Base-by-base conservation (phyloP, 2,329 filamentous ascomycete species). In the Dothistroma pini region DNA sequence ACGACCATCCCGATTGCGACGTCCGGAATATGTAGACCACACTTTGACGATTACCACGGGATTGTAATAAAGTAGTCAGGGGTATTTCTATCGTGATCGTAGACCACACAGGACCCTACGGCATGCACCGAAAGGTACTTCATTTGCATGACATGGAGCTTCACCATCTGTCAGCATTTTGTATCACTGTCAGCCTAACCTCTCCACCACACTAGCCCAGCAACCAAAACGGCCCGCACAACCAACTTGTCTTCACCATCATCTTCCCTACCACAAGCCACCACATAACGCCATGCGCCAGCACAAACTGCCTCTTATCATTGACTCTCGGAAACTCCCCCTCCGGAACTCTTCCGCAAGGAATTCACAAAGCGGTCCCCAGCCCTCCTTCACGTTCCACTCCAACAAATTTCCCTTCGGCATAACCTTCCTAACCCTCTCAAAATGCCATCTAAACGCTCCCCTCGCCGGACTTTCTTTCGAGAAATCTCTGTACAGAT, bases 331-430 rank as follows among this genome's bases (percentile, higher is more conserved):
- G 72, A 51, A 70, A 69, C 2, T 59, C 54, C 9, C 59, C 62
- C 3, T 63, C 54, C n/a, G 70, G 70, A 2, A 69, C 57, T 62
- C 32, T 9, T 62, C 57, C 0, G 58, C 65, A n/a, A 75, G 62
- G 41, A 73, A 74, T 4, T 63, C 51, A 60, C 71, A 73, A 12
- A 74, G 55, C 12, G 68, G 68, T 34, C 55, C 64, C 72, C 72
- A 75, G 2, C 68, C 69, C 54, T 68, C 62, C 7, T 65, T 50
- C 16, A 68, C 51, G 48, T 61, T 52, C 35, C 69, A 68, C 47
- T 71, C 66, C 6, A 74, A 62, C 21, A 75, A 60, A 6, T 66
- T 59, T 44, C 68, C 70, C 9, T 62, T 58, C 7, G 68, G 68
- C 12, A 70, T 60, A 2, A 55, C n/a, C 6, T 61, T 58, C 14